Base-by-base conservation (phyloP, 2,329 filamentous ascomycete species). In the Diplodia corticola region DNA sequence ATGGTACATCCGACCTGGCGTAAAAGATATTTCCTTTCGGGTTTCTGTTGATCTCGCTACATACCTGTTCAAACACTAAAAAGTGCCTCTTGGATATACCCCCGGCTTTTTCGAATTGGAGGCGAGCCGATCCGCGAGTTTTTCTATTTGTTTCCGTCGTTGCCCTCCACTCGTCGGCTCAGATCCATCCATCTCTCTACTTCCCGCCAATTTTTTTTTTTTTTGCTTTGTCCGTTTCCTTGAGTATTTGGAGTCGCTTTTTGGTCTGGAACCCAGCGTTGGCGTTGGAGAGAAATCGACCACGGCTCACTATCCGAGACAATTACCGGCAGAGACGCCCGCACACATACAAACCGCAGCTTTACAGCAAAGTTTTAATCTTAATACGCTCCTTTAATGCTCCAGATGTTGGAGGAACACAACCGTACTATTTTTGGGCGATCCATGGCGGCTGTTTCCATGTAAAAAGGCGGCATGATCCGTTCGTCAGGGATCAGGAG, bases 71-170 rank as follows among this genome's bases (percentile, higher is more conserved):
- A 55, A 57, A 49, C 51, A 26, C 50, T 55, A 49, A 65, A 59
- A 57, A 57, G 51, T 40, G 63, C 63, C 63, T 65, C 63, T 55
- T 65, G 63, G 63, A 65, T 65, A 65, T 65, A 65, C 63, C 63
- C 30, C 63, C 63, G 63, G 63, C 63, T 65, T 57, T 55, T 61
- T 61, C 44, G 40, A 49, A 24, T 61, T 59, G 63, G 63, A 65
- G 63, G 63, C 63, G 30, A 65, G 63, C 63, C 63, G 63, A 65
- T 50, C 63, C 46, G 63, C 44, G 63, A 20, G 53, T 65, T 63
- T 63, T 63, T 44, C 60, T 22, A 44, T 44, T 63, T 17, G 28
- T 63, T 53, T 10, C 30, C 60, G 40, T 26, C 48, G 59, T 49
- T 13, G 37, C 59, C 20, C 37, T 63, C 35, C 51, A 17, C 46